phyloP scores from a whole-genome alignment of 2,329 filamentous ascomycete genomes.

The Penicillium glabrum region DNA sequence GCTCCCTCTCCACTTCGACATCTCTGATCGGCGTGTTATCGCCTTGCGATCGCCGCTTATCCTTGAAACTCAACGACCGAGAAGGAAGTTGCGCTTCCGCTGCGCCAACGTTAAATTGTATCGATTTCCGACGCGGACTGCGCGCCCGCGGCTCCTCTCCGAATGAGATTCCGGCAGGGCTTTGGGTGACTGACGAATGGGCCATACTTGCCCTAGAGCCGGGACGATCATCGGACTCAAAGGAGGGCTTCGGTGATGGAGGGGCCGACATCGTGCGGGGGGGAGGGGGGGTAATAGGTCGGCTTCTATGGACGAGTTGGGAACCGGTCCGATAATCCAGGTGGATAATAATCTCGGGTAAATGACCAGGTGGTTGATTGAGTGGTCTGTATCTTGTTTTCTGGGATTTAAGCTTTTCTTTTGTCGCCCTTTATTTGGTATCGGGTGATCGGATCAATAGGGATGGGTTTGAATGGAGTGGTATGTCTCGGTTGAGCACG shows the following conservation, averaged over 20 bases:
- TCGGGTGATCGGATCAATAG: not conserved
- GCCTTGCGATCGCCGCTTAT: conserved; percentile 24
- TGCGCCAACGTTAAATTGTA: conserved; percentile 38
- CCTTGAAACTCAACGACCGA: conserved; percentile 28
- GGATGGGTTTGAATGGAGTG: not conserved
- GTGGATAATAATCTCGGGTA: not conserved
- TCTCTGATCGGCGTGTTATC: conserved; percentile 15
- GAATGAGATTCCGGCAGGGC: conserved; percentile 21
- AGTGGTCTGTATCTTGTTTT: not conserved
- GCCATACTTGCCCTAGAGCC: conserved; percentile 11
- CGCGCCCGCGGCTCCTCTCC: conserved; percentile 22
- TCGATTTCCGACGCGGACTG: conserved; percentile 35
- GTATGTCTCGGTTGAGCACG: not conserved
- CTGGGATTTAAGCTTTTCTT: not conserved
- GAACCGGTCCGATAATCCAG: not conserved
- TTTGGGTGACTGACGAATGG: conserved; percentile 15
- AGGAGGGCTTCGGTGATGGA: conserved; percentile 18
- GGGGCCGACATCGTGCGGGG: conserved; percentile 17
- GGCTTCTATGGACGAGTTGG: not conserved
- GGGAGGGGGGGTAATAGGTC: not conserved
- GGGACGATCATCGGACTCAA: conserved; percentile 19
- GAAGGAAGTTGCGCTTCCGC: conserved; percentile 29
- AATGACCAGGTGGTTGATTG: not conserved
- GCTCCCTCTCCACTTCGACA: conserved; percentile 25
- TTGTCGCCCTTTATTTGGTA: not conserved